Base-by-base conservation (phyloP, 805 yeast species). In the Candida khao-thaluensis region DNA sequence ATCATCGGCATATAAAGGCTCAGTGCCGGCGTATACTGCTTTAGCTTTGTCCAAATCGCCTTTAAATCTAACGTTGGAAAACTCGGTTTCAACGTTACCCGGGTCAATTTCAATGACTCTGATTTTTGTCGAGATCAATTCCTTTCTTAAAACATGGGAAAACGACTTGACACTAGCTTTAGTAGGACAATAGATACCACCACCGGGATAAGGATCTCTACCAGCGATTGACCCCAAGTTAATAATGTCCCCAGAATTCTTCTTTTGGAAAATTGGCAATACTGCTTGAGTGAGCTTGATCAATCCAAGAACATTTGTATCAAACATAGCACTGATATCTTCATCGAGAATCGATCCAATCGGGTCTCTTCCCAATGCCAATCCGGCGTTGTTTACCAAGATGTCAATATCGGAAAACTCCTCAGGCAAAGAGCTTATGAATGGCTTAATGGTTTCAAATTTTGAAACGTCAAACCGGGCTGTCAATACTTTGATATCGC, bases 261-360 rank as follows among this genome's bases (percentile, higher is more conserved):
- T 81, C 41, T 71, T 69, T 56, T 83, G 81, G 75, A 90, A 77
- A 36, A 76, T 74, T 29, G 82, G 82, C 32, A 91, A 63, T 17
- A 89, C 73, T 5, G 82, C 79, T 61, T 91, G 96, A 5, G 96
- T 89, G 45, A 90, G 63, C 20, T 83, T 77, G 44, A 90, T 85
- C 60, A 90, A 70, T 3, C 96, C 97, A 41, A 87, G 57, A 2
- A 91, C 96, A 55, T 90, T 91, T 43, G 96, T 88, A 52, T 82
- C 73, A 62, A 86, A 81, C 88, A 88, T 87, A 34, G 74, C 78
- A 34, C 73, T 69, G 34, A 88, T 76, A 54, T 89, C 96, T 5
- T 64, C 63, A n/a, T 71, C 62, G 1, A 62, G 61, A 46, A 91
- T 79, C 4, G 68, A 64, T 11, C 96, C 96, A 40, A 89, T 83